Base-by-base conservation (phyloP, 176 grass and related monocot genomes). In the Aegilops sharonensis region DNA sequence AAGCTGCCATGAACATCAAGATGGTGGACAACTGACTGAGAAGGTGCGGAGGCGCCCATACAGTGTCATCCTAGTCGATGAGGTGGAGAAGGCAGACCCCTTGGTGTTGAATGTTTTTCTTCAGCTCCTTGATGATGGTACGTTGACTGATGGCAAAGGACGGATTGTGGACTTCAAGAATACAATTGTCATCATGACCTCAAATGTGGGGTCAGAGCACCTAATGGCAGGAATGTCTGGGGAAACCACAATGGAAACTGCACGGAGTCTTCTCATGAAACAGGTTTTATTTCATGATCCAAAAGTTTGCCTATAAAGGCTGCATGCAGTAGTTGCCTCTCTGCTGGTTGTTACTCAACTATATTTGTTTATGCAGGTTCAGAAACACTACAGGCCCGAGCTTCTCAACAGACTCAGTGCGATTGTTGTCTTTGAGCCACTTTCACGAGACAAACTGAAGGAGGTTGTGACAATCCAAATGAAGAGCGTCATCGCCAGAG, bases 121-220 rank as follows among this genome's bases (percentile, higher is more conserved):
- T 9, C 67, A 69, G 32, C 6, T 69, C 32, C 67, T 69, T 69
- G 67, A 69, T 69, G 67, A 69, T 69, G 67, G 67, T 69, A 36
- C 37, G 67, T 69, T 69, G 67, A 69, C 67, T 7, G 67, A 69
- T 69, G 67, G 67, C 67, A 69, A 69, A 69, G 67, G 67, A 42
- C 75, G 84, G 48, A 67, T 23, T 1, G 84, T 90, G 3, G 84
- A 90, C 31, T 90, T 87, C 84, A 87, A 62, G 11, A 90, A 90
- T 79, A 79, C 89, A 8, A 80, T 90, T 27, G 79, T 90, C 15
- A 87, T 90, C 36, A 65, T 90, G 84, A 90, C 89, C 20, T 86
- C 89, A 50, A 90, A 90, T 56, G 74, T 90, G 6, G 89, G 89
- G 1, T 84, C 84, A 17, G 73, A 87, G 37, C 71, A 87, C 25